A percentile compares a stretch with the other conserved stretches of the same genome.
phyloP scores from a whole-genome alignment of 1,284 basidiomycete species.

The Ustilago loliicola region DNA sequence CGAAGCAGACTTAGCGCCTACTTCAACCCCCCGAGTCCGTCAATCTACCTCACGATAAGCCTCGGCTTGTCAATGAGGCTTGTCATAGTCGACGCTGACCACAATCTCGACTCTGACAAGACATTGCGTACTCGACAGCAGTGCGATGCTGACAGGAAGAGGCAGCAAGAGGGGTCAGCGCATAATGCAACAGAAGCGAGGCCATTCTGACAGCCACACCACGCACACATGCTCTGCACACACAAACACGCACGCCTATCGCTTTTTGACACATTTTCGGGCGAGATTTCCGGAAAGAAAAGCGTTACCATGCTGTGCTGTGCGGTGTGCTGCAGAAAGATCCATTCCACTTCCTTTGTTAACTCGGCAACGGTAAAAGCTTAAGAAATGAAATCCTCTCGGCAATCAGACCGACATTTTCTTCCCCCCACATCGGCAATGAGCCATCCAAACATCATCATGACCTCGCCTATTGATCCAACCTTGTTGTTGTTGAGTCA shows the following conservation, averaged over 20 bases:
- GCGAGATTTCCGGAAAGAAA: not conserved
- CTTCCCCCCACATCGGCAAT: not conserved
- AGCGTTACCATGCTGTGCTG: not conserved
- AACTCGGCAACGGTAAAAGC: conserved; percentile 3
- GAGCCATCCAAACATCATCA: not conserved
- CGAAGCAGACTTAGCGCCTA: not conserved
- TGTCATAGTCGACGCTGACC: not conserved
- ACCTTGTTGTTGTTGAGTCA: not conserved
- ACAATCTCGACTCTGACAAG: not conserved
- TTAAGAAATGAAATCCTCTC: not conserved
- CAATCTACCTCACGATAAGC: too few species aligned
- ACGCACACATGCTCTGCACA: not conserved
- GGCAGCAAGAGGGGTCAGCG: not conserved
- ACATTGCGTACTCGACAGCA: not conserved
- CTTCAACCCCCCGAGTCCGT: too few species aligned
- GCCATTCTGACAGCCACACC: not conserved
- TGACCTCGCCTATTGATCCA: not conserved
- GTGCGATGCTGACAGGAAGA: not conserved
- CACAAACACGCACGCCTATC: not conserved
- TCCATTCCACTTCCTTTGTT: not conserved
- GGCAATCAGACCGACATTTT: not conserved
- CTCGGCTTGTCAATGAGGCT: too few species aligned
- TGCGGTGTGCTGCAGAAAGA: too few species aligned
- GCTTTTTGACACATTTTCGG: not conserved
- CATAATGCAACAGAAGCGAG: conserved; percentile 6